These are phyloP conservation scores for Suhomyces taliae DNA, from an alignment of 1,139 yeast genomes.

Conservation along the genomic window DNA sequence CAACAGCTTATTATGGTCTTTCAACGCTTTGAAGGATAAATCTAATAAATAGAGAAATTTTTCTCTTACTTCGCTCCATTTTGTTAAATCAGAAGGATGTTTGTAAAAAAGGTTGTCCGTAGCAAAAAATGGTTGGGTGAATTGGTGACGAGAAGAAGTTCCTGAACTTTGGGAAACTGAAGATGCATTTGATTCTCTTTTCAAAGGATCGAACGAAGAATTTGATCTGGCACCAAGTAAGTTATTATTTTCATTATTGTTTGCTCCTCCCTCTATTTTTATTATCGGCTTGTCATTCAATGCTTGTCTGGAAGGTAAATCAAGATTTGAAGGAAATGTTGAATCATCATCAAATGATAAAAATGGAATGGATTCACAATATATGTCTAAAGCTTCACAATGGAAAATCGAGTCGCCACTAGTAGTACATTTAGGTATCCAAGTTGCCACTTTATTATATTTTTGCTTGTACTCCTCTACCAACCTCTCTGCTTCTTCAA, in stretches of 20 bases:
- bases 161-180: conserved; percentile 30
- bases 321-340: conserved; percentile 23
- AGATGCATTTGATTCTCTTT: conserved; percentile 43
- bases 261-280: conserved; percentile 8
- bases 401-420: conserved; percentile 59
- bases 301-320: conserved; percentile 29
- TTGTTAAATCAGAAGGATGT: conserved; percentile 55
- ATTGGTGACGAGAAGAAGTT: conserved; percentile 40
- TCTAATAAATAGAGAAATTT: conserved; percentile 48
- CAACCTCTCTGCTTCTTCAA: conserved; percentile 40
- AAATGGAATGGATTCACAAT: conserved; percentile 57
- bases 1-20: conserved; percentile 47
- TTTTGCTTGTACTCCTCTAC: conserved; percentile 32
- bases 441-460: conserved; percentile 30
- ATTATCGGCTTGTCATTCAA: conserved; percentile 26
- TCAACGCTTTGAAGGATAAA: conserved; percentile 48
- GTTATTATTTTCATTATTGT: conserved; percentile 1
- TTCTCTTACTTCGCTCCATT: conserved; percentile 56
- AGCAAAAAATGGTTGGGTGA: conserved; percentile 43
- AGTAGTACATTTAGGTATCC: conserved; percentile 60
- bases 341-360: conserved; percentile 21
- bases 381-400: conserved; percentile 58
- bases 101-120: conserved; percentile 51
- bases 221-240: conserved; percentile 10
- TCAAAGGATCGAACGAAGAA: conserved; percentile 29